phyloP scores from a whole-genome alignment of 768 basidiomycete genomes.

The Suillus alpinus region DNA sequence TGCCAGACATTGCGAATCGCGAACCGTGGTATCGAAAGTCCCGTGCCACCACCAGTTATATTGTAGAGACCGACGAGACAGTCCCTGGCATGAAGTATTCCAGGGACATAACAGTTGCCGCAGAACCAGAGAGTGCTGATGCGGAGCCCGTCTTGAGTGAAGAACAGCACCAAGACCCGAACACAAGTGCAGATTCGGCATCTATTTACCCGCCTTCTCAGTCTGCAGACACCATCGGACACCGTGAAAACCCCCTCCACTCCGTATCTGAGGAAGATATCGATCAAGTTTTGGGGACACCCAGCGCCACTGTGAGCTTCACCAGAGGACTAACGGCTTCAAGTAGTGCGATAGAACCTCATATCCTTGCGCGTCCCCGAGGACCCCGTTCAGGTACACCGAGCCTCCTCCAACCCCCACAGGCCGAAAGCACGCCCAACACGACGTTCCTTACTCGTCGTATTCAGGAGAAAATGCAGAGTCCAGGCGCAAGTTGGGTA shows the following conservation, averaged over 20 bases:
- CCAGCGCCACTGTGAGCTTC: constrained; percentile 22
- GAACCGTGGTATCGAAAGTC: constrained; percentile 31
- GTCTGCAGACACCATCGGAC: constrained; percentile 21
- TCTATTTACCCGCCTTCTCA: constrained; percentile 28
- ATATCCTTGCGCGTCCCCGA: constrained; percentile 12
- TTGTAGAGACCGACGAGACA: constrained; percentile 17
- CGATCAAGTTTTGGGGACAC: constrained; percentile 20
- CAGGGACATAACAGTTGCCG: constrained; percentile 25
- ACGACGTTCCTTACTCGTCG: constrained; percentile 43
- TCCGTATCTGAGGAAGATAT: constrained; percentile 27
- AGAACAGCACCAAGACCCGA: neutral
- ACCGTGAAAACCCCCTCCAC: neutral
- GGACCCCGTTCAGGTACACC: constrained; percentile 18
- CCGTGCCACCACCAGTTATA: constrained; percentile 11
- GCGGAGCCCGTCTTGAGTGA: constrained; percentile 8
- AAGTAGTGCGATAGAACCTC: constrained; percentile 13
- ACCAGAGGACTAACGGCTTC: constrained; percentile 21
- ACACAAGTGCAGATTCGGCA: constrained; percentile 16
- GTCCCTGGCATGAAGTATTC: constrained; percentile 34
- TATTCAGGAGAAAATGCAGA: constrained; percentile 40
- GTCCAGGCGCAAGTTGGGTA: constrained; percentile 6
- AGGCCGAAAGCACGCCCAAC: constrained; percentile 23
- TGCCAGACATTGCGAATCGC: constrained; percentile 19
- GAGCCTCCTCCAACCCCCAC: constrained; percentile 12
- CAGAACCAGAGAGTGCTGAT: constrained; percentile 15